phyloP scores from a whole-genome alignment of 116 monocot species.

The Cymodocea nodosa region DNA sequence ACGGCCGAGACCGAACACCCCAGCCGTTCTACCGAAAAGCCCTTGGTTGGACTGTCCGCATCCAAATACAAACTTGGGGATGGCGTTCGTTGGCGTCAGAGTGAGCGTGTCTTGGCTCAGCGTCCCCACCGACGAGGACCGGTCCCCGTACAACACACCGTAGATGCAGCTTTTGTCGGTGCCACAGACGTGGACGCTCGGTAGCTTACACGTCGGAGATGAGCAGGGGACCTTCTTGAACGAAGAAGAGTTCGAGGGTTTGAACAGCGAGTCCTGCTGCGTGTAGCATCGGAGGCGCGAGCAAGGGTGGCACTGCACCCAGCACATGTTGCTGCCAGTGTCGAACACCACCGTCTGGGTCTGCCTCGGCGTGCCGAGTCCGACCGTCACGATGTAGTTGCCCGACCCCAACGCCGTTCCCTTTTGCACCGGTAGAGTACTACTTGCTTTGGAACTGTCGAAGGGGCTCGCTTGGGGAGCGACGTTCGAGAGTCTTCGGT shows the following conservation, averaged over 20 bases:
- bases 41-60: conserved; percentile 45
- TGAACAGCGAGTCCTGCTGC: conserved; percentile 20
- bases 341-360: conserved; percentile 18
- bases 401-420: conserved; percentile 3
- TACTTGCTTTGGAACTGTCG: not conserved
- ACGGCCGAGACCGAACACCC: conserved; percentile 38
- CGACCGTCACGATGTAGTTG: conserved; percentile 26
- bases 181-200: not conserved
- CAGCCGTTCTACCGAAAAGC: conserved; percentile 23
- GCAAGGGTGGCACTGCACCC: conserved; percentile 27
- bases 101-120: conserved; percentile 21
- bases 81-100: conserved; percentile 1
- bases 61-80: conserved; percentile 37
- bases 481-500: not conserved
- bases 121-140: conserved; percentile 8
- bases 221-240: conserved; percentile 17
- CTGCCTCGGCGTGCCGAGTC: conserved; percentile 25
- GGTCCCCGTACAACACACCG: conserved; percentile 13
- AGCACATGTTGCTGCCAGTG: conserved; percentile 12
- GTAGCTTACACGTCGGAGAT: conserved; percentile 5
- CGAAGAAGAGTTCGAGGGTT: conserved; percentile 22
- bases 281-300: conserved; percentile 10
- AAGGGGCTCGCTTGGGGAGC: not conserved
- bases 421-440: conserved; percentile 6
- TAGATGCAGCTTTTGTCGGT: conserved; percentile 9